Evolutionary conservation across 257 asterid genomes (phyloP), one percentile per base, ranked within the genome.

Genomic region (Lithospermum erythrorhizon): DNA sequence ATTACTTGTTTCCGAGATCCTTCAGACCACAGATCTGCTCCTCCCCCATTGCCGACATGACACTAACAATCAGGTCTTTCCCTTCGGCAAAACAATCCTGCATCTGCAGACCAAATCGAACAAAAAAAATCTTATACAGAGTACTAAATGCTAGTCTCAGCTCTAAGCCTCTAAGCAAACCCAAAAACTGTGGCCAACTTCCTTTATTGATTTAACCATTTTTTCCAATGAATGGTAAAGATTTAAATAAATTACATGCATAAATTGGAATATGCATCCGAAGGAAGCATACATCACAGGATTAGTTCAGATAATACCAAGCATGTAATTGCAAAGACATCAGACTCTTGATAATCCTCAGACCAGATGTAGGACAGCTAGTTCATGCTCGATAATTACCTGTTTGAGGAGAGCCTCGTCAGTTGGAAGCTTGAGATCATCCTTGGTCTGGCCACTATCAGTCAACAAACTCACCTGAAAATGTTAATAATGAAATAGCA

Each of bases 371-470:
- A 30, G 1, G 37, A 30, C 9, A 30, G 37, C 37, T 30, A 30
- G 37, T 30, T 4, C 37, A 30, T 30, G 13, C 45, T 35, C 45
- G 14, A 10, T 13, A 35, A 35, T 35, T 35, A 76, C 81, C 81
- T 58, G 79, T 32, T 66, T 6, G 6, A 76, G 81, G 30, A 76
- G 79, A 29, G 19, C 56, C 30, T 76, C 79, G 27, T 76, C 81
- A 57, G 73, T 73, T 21, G 81, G 81, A 19, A 76, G 79, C 71
- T 73, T 72, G 30, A 76, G 61, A 30, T 76, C 81, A 69, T 76
- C 81, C 66, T 76, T 76, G 65, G 78, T 76, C 69, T 63, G 67
- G 52, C 81, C 81, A 66, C 53, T 76, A 20, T 74, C 79, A 47
- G 76, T 74, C 73, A 74, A 73, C 58, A 74, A 52, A 67, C 79